Conservation (phyloP, 768 basidiomycete genomes). For the Kwoniella sp. region DNA sequence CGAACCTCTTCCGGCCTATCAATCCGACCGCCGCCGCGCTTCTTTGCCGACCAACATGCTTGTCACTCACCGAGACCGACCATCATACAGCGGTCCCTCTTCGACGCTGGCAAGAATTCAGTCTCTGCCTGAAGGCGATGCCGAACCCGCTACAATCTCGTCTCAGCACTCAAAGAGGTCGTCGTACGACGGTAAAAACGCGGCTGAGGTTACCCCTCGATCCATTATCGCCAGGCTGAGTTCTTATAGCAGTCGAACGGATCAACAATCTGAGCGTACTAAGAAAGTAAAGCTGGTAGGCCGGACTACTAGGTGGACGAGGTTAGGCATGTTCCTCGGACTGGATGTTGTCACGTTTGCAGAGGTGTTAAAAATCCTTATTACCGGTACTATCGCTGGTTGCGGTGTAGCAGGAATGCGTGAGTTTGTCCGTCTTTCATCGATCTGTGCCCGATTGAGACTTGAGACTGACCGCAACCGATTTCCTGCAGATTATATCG, state of each 20-base stretch:
- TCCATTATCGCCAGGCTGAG: conserved; percentile 11
- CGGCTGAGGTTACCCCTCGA: background rate
- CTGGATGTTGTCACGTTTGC: conserved; percentile 50
- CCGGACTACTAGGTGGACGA: conserved; percentile 11
- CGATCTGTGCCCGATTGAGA: background rate
- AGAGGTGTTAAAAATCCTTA: conserved; percentile 52
- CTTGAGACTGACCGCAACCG: background rate
- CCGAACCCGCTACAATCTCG: conserved; percentile 7
- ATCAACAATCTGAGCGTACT: conserved; percentile 2
- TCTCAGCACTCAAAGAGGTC: conserved; percentile 7
- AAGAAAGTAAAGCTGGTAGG: conserved; percentile 5
- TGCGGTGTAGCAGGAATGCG: conserved; percentile 56
- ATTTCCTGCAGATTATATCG: conserved; percentile 51
- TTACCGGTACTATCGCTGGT: conserved; percentile 53
- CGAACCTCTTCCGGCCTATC: conserved; percentile 1
- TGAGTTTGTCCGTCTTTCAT: conserved; percentile 31
- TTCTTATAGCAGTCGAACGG: conserved; percentile 5
- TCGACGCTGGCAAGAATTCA: conserved; percentile 43
- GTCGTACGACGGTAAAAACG: conserved; percentile 3
- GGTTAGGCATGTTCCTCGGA: conserved; percentile 42
- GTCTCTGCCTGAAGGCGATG: conserved; percentile 39
- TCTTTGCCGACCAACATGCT: conserved; percentile 15
- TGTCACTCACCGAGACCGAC: conserved; percentile 15
- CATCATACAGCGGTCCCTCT: conserved; percentile 20
- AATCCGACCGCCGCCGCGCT: conserved; percentile 17